A percentile compares a stretch with the other conserved stretches of the same genome.
Conservation (phyloP, 768 basidiomycete species). For the Daedalea quercina region DNA sequence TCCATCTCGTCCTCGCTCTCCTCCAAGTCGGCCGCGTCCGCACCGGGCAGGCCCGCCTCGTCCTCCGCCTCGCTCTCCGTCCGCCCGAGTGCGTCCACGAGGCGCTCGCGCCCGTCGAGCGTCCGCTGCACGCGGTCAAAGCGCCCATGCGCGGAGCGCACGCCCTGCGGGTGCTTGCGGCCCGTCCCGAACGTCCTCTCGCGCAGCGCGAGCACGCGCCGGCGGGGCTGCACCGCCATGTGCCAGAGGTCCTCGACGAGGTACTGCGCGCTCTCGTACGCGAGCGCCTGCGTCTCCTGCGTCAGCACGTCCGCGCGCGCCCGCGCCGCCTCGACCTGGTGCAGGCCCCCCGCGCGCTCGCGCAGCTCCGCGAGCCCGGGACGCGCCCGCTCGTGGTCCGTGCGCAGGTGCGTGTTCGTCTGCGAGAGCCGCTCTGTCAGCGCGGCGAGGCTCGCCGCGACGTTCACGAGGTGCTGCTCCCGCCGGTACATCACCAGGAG, state of each 20-base stretch:
- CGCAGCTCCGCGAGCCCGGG: slow-evolving; percentile 42
- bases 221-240: slow-evolving; percentile 50
- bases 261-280: slow-evolving; percentile 70
- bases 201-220: slow-evolving; percentile 57
- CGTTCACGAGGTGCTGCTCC: slow-evolving; percentile 60
- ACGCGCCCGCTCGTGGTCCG: slow-evolving; percentile 50
- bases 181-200: slow-evolving; percentile 65
- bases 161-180: slow-evolving; percentile 42
- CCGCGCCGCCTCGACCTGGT: slow-evolving; percentile 43
- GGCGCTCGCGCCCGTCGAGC: slow-evolving; percentile 50
- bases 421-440: slow-evolving; percentile 46
- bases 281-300: slow-evolving; percentile 59
- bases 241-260: slow-evolving; percentile 61
- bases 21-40: slow-evolving; percentile 14
- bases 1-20: slow-evolving; percentile 41
- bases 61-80: slow-evolving; percentile 77
- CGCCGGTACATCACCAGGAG: slow-evolving; percentile 62
- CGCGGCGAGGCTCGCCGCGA: slow-evolving; percentile 53
- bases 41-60: slow-evolving; percentile 37
- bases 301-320: slow-evolving; percentile 44
- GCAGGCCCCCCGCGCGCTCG: slow-evolving; percentile 38
- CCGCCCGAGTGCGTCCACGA: slow-evolving; percentile 63
- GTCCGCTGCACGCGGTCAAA: slow-evolving; percentile 69
- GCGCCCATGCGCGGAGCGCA: slow-evolving; percentile 49
- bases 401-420: slow-evolving; percentile 50